These are phyloP conservation scores for Ascomycota sp. DNA, from an alignment of 2,329 filamentous ascomycete genomes.

Conservation along the genomic window DNA sequence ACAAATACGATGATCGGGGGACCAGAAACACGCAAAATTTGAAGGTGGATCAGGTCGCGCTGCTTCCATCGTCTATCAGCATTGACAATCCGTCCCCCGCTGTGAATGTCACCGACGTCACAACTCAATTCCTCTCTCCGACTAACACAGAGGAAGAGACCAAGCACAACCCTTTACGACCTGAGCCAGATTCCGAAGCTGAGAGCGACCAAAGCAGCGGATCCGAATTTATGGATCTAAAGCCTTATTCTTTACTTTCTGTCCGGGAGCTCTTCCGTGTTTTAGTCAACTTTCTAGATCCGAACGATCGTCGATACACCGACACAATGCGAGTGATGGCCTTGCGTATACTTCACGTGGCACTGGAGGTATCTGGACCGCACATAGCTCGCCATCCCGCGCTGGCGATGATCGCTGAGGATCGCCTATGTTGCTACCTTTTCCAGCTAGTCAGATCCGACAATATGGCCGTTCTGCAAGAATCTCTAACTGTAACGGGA, in stretches of 20 bases:
- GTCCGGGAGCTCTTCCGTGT: constrained; percentile 90
- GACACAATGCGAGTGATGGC: constrained; percentile 97
- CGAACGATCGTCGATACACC: constrained; percentile 78
- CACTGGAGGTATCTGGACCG: constrained; percentile 84
- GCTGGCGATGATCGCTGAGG: constrained; percentile 70
- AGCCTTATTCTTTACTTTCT: constrained; percentile 82
- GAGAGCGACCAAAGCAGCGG: constrained; percentile 17
- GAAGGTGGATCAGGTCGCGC: neutral
- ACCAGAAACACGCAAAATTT: constrained; percentile 36
- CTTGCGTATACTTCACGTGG: constrained; percentile 87
- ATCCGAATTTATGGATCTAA: constrained; percentile 37
- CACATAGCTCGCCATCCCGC: constrained; percentile 86
- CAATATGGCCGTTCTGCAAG: constrained; percentile 85
- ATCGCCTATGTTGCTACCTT: constrained; percentile 79
- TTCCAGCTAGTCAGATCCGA: constrained; percentile 94
- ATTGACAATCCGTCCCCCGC: neutral
- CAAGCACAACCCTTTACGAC: no score
- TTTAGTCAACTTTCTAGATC: constrained; percentile 80
- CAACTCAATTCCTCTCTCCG: no score
- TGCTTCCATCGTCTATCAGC: constrained; percentile 1
- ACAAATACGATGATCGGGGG: constrained; percentile 46
- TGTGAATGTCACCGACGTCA: neutral
- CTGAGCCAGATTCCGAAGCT: neutral
- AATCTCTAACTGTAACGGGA: constrained; percentile 77
- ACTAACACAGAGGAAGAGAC: no score